A percentile compares a stretch with the other conserved stretches of the same genome.
phyloP scores from a whole-genome alignment of 257 asterid species.

The Plantago elongata region DNA sequence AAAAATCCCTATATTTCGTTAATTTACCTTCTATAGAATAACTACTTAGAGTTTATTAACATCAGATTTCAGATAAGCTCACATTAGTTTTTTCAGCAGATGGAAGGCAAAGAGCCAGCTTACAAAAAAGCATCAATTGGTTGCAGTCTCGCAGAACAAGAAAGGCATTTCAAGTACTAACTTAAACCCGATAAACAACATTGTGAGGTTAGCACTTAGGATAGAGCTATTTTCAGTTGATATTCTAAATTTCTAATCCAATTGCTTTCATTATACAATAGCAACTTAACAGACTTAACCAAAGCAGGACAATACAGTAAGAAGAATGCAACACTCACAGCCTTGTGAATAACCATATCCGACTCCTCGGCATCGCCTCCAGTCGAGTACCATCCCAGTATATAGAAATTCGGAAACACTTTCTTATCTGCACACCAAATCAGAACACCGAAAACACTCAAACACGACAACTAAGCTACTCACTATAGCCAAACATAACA shows the following conservation, averaged over 20 bases:
- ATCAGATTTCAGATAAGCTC: neutral
- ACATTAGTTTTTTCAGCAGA: neutral
- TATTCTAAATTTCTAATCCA: neutral
- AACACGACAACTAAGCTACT: neutral
- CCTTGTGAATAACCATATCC: constrained; percentile 91
- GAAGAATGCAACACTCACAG: constrained; percentile 48
- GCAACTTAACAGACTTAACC: neutral
- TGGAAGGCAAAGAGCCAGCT: neutral
- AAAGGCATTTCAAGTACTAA: neutral
- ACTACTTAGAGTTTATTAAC: neutral
- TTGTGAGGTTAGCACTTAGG: neutral
- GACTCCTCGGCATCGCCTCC: constrained; percentile 90
- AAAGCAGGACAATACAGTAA: neutral
- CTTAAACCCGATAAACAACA: neutral
- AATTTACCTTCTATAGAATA: too few species aligned
- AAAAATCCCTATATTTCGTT: too few species aligned
- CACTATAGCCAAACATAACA: constrained; percentile 9
- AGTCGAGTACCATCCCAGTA: constrained; percentile 94
- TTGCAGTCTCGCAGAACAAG: neutral
- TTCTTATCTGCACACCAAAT: constrained; percentile 68
- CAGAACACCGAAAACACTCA: constrained; percentile 16
- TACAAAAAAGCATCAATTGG: neutral
- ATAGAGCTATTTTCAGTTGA: neutral
- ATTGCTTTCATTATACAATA: neutral
- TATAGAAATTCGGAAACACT: constrained; percentile 84